Percentiles rank a stretch among this genome's conserved stretches.
These are phyloP conservation scores for Cryomyces antarcticus DNA, from an alignment of 495 filamentous ascomycete species.

Conservation along the genomic window DNA sequence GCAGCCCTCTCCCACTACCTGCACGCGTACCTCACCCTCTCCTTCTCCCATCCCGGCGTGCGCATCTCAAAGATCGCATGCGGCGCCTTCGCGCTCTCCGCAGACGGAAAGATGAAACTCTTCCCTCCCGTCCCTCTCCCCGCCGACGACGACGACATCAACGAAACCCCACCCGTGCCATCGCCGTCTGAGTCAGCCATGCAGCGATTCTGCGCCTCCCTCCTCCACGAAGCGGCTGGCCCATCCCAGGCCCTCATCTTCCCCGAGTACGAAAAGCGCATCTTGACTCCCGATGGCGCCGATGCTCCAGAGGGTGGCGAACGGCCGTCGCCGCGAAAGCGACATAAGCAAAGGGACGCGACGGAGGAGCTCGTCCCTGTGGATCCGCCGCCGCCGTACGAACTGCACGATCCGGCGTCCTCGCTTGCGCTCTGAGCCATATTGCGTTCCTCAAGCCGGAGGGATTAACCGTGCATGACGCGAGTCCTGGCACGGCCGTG, in stretches of 20 bases:
- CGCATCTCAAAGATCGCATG: slow-evolving; percentile 12
- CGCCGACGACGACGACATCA: not conserved
- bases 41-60: slow-evolving; percentile 9
- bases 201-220: not conserved
- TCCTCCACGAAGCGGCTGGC: not conserved
- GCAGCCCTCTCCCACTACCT: slow-evolving; percentile 12
- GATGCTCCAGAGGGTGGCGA: too few species aligned
- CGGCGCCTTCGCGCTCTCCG: slow-evolving; percentile 8
- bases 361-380: not conserved
- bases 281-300: too few species aligned
- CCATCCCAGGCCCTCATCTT: too few species aligned
- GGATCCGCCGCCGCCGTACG: not conserved
- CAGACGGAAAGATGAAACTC: slow-evolving; percentile 11
- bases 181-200: not conserved
- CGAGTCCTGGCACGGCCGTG: too few species aligned
- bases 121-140: not conserved
- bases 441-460: too few species aligned
- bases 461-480: too few species aligned
- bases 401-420: not conserved
- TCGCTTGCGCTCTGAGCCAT: too few species aligned
- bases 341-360: not conserved
- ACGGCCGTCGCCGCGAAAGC: too few species aligned
- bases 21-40: slow-evolving; percentile 13
- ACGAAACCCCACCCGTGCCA: not conserved
- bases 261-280: too few species aligned